Conservation (phyloP, 2,329 filamentous ascomycete species). For the Calonectria hawksworthii region DNA sequence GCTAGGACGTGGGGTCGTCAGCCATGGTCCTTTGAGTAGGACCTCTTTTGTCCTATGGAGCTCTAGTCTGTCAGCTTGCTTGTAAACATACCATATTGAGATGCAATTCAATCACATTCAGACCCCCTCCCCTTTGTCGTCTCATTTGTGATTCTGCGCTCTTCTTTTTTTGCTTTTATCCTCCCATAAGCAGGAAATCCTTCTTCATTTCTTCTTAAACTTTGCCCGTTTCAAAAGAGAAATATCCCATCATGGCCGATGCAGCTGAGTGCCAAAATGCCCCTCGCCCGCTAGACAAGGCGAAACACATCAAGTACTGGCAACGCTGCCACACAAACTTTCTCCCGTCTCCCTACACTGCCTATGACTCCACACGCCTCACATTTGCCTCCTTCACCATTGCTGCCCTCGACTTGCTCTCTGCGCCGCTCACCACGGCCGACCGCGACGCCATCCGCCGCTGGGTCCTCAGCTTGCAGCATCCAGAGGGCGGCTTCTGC, state of each 20-base stretch:
- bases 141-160: background rate
- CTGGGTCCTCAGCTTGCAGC: constrained; percentile 91
- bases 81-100: background rate
- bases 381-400: constrained; percentile 91
- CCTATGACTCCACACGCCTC: constrained; percentile 92
- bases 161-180: background rate
- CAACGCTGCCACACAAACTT: constrained; percentile 86
- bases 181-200: background rate
- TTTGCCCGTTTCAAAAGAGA: background rate
- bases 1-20: constrained; percentile 19
- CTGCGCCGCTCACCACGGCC: constrained; percentile 65
- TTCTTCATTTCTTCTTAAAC: background rate
- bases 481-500: constrained; percentile 88
- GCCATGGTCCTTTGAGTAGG: background rate
- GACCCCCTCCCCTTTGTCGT: background rate
- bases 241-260: constrained; percentile 32
- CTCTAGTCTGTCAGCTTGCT: constrained; percentile 24
- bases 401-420: constrained; percentile 86
- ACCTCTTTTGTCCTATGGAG: background rate
- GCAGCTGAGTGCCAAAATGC: constrained; percentile 24
- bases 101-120: background rate
- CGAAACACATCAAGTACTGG: constrained; percentile 91
- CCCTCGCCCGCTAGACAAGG: constrained; percentile 64
- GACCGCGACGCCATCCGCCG: constrained; percentile 65
- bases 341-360: constrained; percentile 86